Evolutionary conservation across 768 basidiomycete species (phyloP), one percentile per base, ranked within the genome.

Genomic region (Lepiota subincarnata): DNA sequence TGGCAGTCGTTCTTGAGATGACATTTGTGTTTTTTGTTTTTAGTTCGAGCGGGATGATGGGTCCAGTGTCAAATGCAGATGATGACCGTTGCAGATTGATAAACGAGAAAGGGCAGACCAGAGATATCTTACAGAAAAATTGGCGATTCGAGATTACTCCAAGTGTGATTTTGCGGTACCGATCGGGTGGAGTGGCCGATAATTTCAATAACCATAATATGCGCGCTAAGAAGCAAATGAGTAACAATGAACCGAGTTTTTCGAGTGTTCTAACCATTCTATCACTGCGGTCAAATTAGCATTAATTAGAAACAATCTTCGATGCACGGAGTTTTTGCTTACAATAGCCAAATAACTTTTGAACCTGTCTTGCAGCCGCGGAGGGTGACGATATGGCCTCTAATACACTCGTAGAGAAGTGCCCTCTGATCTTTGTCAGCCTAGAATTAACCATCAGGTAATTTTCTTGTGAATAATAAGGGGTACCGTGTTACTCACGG

Each of bases 311-410:
- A 35, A 19, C 13, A 11, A 28, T 18, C n/a, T 14, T 46, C 36
- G 18, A 35, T 22, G 26, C 6, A 51, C 24, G 37, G 19, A 16
- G 37, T 20, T 22, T n/a, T n/a, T 22, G 73, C 73, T 49, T 63
- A 80, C 76, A 93, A 93, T 46, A 93, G 76, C 91, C 91, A 93
- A 63, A 92, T 92, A 62, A 92, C 89, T 65, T 91, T 92, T 0
- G 90, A 92, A 22, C 91, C 91, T 1, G 91, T 91, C 75, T 92
- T 92, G 65, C 89, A 92, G 18, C 91, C 91, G 35, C 91, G 81
- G n/a, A 93, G 75, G 24, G 90, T 92, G 43, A 92, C 90, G 58
- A 92, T 91, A 62, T 92, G 89, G 2, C 89, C 88, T 36, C 86
- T 78, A 58, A 92, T 91, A 60, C 91, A 91, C 39, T 92, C 90